A percentile compares a stretch with the other conserved stretches of the same genome.
Evolutionary conservation across 2,329 filamentous ascomycete species (phyloP).

Genomic region (Botrytis squamosa): DNA sequence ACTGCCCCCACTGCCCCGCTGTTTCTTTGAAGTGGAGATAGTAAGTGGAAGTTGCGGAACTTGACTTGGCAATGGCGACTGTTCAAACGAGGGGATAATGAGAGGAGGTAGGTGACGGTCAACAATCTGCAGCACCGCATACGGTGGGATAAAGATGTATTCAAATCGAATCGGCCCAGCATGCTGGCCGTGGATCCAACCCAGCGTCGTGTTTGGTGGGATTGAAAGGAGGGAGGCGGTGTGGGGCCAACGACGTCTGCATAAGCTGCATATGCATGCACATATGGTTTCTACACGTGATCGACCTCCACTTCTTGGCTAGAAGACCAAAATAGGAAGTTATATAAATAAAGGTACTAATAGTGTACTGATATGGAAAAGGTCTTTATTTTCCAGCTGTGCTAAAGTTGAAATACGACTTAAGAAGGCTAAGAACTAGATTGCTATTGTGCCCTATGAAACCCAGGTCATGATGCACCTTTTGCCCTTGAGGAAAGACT

Average conservation of each 20-base stretch:
- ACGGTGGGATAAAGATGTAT: neutral
- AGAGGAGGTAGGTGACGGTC: neutral
- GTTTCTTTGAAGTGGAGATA: neutral
- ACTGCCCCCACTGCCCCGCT: neutral
- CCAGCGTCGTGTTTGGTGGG: neutral
- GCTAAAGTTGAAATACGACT: neutral
- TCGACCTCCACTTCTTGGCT: neutral
- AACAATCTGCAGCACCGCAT: neutral
- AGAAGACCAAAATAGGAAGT: neutral
- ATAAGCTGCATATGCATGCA: neutral
- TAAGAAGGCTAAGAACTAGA: neutral
- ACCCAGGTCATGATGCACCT: neutral
- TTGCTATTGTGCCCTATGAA: neutral
- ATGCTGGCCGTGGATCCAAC: neutral
- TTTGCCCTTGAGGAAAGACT: neutral
- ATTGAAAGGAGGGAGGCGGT: neutral
- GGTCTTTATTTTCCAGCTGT: neutral
- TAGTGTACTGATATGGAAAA: neutral
- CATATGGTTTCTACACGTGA: neutral
- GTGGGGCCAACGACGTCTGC: neutral
- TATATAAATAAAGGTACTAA: neutral
- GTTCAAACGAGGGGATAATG: neutral
- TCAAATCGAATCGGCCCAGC: neutral
- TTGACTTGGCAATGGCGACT: neutral
- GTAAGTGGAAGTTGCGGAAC: neutral